phyloP scores from a whole-genome alignment of 352 stramenopile species.

The Phytophthora foliorum region DNA sequence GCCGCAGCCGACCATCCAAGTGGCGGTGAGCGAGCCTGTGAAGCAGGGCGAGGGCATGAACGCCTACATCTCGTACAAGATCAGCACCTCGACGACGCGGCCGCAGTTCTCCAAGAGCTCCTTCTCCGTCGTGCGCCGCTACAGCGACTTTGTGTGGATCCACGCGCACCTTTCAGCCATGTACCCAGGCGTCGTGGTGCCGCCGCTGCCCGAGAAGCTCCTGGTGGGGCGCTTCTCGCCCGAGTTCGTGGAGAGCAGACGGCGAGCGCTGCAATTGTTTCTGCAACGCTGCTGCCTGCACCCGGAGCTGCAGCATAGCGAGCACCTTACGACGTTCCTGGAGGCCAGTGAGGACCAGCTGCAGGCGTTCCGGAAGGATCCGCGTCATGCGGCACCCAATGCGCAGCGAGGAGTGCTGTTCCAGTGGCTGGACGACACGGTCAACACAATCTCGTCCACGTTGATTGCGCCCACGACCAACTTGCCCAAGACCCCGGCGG shows the following conservation, averaged over 20 bases:
- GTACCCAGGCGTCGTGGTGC: conserved; percentile 93
- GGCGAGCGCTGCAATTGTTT: conserved; percentile 85
- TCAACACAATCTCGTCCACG: conserved; percentile 85
- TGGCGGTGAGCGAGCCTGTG: conserved; percentile 95
- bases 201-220: conserved; percentile 96
- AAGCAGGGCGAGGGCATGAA: conserved; percentile 98
- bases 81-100: conserved; percentile 81
- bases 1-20: conserved; percentile 62
- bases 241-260: conserved; percentile 92
- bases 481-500: conserved; percentile 90
- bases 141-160: conserved; percentile 98
- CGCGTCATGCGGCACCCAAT: conserved; percentile 56
- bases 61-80: conserved; percentile 98
- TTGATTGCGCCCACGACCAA: conserved; percentile 58
- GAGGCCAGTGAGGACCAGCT: conserved; percentile 83
- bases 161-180: conserved; percentile 89
- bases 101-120: conserved; percentile 88
- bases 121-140: conserved; percentile 94
- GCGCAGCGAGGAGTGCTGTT: conserved; percentile 75
- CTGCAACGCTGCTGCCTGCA: conserved; percentile 82
- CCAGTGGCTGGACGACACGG: conserved; percentile 91
- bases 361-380: conserved; percentile 70
- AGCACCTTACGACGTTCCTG: conserved; percentile 87
- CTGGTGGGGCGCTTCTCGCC: conserved; percentile 94
- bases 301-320: conserved; percentile 86